Evolutionary conservation across 345 rosid species (phyloP).

Genomic region (Citrus cavaleriei): DNA sequence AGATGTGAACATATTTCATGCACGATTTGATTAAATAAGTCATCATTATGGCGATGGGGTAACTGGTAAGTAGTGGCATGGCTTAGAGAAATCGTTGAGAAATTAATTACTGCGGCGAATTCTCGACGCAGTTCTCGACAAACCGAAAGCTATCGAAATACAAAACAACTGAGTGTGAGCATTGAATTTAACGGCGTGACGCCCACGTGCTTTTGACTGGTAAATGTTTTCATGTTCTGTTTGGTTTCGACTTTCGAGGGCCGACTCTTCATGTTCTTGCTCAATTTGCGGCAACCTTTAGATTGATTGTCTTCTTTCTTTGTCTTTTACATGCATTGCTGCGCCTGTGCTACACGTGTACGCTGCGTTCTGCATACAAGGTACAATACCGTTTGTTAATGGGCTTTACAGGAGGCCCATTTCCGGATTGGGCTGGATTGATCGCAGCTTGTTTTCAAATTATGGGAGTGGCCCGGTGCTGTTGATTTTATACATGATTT

Average conservation of each 20-base stretch:
- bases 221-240: not conserved
- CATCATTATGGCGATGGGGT: too few species aligned
- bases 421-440: fast-evolving
- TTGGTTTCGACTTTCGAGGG: not conserved
- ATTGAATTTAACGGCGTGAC: not conserved
- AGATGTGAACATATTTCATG: too few species aligned
- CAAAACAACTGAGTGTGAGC: not conserved
- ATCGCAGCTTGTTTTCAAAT: not conserved
- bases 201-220: not conserved
- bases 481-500: too few species aligned
- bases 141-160: not conserved
- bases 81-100: not conserved
- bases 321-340: not conserved
- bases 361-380: not conserved
- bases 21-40: too few species aligned
- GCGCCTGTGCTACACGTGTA: too few species aligned
- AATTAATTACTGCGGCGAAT: too few species aligned
- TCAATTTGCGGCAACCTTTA: not conserved
- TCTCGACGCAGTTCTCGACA: not conserved
- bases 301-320: not conserved
- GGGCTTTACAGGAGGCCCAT: not conserved
- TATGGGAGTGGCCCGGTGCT: not conserved
- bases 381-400: not conserved
- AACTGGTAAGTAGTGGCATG: not conserved
- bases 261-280: not conserved